phyloP scores from a whole-genome alignment of 2,329 filamentous ascomycete species.

The Zopfia rhizophila region DNA sequence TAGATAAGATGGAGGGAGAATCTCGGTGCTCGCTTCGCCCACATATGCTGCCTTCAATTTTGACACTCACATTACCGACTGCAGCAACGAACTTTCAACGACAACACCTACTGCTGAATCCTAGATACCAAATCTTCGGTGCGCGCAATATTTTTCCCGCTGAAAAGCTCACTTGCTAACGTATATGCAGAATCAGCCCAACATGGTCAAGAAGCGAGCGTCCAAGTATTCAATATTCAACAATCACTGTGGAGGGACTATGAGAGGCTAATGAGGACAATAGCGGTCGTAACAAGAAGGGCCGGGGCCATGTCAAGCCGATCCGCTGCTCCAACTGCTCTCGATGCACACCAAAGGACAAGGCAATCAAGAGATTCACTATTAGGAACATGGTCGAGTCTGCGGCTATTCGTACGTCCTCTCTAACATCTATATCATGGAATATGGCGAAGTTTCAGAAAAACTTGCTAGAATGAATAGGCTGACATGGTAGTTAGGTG shows the following conservation, averaged over 20 bases:
- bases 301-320: conserved; percentile 99
- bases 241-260: conserved; percentile 20
- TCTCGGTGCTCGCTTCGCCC: conserved; percentile 33
- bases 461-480: conserved; percentile 22
- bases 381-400: conserved; percentile 99
- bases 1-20: conserved; percentile 40
- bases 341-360: conserved; percentile 92
- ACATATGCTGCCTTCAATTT: conserved; percentile 36
- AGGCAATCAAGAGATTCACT: conserved; percentile 99
- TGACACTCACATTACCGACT: conserved; percentile 27
- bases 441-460: conserved; percentile 14
- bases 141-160: conserved; percentile 25
- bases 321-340: conserved; percentile 93
- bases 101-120: conserved; percentile 49
- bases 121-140: conserved; percentile 50
- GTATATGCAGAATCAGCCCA: conserved; percentile 61
- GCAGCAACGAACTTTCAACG: conserved; percentile 39
- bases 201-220: conserved; percentile 80
- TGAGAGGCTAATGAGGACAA: conserved; percentile 48
- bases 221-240: conserved; percentile 69
- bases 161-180: conserved; percentile 27
- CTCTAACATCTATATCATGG: conserved; percentile 3
- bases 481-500: conserved; percentile 71
- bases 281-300: conserved; percentile 99
- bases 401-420: conserved; percentile 94